phyloP scores from a whole-genome alignment of 306 rosid genomes.

The Oxytropis ochrocephala region DNA sequence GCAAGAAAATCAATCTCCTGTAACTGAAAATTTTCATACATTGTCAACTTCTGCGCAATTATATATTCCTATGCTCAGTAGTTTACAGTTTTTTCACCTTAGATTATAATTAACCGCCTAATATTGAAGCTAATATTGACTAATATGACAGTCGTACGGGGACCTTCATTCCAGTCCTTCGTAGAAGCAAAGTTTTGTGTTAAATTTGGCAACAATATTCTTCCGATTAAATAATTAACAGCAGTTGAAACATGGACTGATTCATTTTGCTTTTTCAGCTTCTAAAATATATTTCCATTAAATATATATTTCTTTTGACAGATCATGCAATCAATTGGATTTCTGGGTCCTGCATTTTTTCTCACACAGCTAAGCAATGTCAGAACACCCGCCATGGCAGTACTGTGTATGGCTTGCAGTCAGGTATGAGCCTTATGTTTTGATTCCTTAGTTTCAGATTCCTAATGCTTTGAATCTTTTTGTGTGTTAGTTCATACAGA shows the following conservation, averaged over 20 bases:
- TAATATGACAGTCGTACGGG: background rate
- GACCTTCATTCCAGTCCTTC: background rate
- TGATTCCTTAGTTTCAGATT: background rate
- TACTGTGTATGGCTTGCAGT: conserved; percentile 91
- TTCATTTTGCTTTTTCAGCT: background rate
- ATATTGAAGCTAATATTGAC: background rate
- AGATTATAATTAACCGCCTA: background rate
- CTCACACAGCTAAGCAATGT: conserved; percentile 79
- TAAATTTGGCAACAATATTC: background rate
- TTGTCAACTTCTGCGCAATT: background rate
- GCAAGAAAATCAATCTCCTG: conserved; percentile 32
- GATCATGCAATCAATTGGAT: conserved; percentile 94
- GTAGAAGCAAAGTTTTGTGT: background rate
- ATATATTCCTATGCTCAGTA: background rate
- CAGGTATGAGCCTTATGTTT: conserved; percentile 56
- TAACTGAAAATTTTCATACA: background rate
- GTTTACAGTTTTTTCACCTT: background rate
- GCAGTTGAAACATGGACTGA: background rate
- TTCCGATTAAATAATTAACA: background rate
- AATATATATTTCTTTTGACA: conserved; percentile 33
- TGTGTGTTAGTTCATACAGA: background rate
- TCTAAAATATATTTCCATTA: background rate
- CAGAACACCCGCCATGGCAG: conserved; percentile 81
- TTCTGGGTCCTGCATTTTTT: conserved; percentile 91
- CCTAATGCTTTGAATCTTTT: background rate